Evolutionary conservation across 2,329 filamentous ascomycete species (phyloP).

Genomic region (Trichoderma hamatum): DNA sequence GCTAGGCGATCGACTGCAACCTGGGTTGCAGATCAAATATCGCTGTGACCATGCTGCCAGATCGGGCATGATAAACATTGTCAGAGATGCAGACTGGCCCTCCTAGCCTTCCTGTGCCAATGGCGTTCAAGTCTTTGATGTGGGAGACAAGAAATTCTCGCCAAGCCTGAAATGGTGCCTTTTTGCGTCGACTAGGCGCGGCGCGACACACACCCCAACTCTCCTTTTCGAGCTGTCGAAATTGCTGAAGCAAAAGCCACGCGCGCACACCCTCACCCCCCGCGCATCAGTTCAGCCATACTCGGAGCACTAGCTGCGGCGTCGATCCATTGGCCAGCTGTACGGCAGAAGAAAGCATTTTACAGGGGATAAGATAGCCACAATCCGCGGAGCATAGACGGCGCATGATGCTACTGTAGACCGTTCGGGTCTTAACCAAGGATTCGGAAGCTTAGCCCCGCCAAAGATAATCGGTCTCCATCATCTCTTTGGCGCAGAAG

Average conservation of each 20-base stretch:
- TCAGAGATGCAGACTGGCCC: neutral
- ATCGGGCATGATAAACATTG: conserved; percentile 14
- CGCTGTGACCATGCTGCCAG: conserved; percentile 6
- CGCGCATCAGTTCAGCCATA: neutral
- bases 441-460: conserved; percentile 13
- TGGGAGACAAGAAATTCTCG: conserved; percentile 7
- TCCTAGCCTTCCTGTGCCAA: neutral
- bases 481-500: neutral
- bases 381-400: conserved; percentile 4
- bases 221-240: conserved; percentile 3
- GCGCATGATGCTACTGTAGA: conserved; percentile 17
- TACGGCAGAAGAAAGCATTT: neutral
- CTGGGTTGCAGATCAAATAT: neutral
- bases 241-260: conserved; percentile 11
- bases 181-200: conserved; percentile 19
- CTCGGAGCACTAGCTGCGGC: neutral
- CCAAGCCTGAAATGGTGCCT: conserved; percentile 24
- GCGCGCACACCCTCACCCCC: neutral
- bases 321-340: conserved; percentile 9
- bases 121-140: conserved; percentile 4
- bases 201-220: neutral
- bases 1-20: neutral
- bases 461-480: conserved; percentile 7
- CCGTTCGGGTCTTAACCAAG: conserved; percentile 16
- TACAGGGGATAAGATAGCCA: neutral